Evolutionary conservation across 2,329 filamentous ascomycete genomes (phyloP).

Genomic region (Diaporthe nobilis): DNA sequence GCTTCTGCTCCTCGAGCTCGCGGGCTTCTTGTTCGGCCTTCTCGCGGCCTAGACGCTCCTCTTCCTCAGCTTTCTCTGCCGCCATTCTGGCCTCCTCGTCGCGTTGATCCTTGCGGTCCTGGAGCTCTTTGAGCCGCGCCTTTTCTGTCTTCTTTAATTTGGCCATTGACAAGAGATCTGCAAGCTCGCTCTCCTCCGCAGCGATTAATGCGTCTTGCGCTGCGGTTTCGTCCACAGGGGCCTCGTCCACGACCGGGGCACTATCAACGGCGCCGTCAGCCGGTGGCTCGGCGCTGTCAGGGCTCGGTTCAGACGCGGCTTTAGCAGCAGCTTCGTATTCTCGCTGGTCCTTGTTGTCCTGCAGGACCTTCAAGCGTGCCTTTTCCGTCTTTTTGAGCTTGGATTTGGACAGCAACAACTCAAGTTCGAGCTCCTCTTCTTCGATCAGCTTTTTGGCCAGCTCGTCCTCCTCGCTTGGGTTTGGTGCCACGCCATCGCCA

Average conservation of each 20-base stretch:
- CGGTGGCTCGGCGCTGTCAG: slow-evolving; percentile 7
- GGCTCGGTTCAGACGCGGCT: background rate
- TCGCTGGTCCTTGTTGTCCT: slow-evolving; percentile 36
- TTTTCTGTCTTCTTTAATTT: slow-evolving; percentile 37
- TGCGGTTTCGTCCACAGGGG: slow-evolving; percentile 30
- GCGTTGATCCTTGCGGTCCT: slow-evolving; percentile 37
- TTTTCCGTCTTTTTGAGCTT: slow-evolving; percentile 38
- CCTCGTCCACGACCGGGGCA: background rate
- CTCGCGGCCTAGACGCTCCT: slow-evolving; percentile 20
- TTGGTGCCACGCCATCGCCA: background rate
- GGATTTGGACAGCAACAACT: slow-evolving; percentile 30
- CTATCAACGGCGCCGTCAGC: background rate
- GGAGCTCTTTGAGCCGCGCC: slow-evolving; percentile 38
- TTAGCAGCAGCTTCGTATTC: slow-evolving; percentile 34
- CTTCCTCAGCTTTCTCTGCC: slow-evolving; percentile 35
- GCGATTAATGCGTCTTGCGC: slow-evolving; percentile 34
- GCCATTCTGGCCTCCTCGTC: slow-evolving; percentile 35
- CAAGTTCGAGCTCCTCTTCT: slow-evolving; percentile 39
- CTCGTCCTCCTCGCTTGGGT: slow-evolving; percentile 19
- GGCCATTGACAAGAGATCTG: slow-evolving; percentile 28
- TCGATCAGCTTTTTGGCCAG: slow-evolving; percentile 33
- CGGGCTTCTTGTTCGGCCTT: slow-evolving; percentile 35
- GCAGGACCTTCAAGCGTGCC: slow-evolving; percentile 36
- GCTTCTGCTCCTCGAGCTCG: slow-evolving; percentile 38
- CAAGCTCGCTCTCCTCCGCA: slow-evolving; percentile 40